phyloP scores from a whole-genome alignment of 441 rosid genomes.

The Breynia disticha region DNA sequence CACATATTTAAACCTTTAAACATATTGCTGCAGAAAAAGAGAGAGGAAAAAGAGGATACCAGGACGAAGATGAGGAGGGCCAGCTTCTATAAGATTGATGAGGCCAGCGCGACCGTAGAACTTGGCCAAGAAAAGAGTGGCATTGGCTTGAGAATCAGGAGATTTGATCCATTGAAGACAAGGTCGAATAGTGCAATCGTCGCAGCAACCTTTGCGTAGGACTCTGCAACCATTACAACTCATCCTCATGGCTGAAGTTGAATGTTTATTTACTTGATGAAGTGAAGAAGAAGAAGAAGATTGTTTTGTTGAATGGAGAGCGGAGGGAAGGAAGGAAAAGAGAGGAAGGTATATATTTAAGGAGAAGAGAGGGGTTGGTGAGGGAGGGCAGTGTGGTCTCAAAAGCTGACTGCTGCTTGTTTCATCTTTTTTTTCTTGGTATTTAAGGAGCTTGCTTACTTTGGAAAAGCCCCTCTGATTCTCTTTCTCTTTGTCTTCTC shows the following conservation, averaged over 20 bases:
- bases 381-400: neutral
- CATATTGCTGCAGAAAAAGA: neutral
- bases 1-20: no score
- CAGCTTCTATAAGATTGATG: constrained; percentile 40
- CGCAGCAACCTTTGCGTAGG: constrained; percentile 46
- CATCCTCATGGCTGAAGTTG: constrained; percentile 26
- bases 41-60: constrained; percentile 19
- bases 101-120: constrained; percentile 60
- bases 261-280: neutral
- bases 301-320: no score
- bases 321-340: neutral
- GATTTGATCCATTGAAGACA: constrained; percentile 47
- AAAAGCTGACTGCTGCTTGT: no score
- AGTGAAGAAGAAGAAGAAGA: neutral
- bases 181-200: constrained; percentile 36
- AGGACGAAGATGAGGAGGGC: constrained; percentile 33
- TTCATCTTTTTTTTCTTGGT: no score
- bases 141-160: constrained; percentile 45
- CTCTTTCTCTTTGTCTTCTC: constrained; percentile 6
- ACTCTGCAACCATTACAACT: constrained; percentile 58
- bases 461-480: no score
- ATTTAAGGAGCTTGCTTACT: no score
- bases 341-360: neutral
- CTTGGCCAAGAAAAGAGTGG: constrained; percentile 52
- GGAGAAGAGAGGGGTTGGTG: neutral